Evolutionary conservation across 257 asterid genomes (phyloP), one percentile per base, ranked within the genome.

Genomic region (Nicotiana otophora): DNA sequence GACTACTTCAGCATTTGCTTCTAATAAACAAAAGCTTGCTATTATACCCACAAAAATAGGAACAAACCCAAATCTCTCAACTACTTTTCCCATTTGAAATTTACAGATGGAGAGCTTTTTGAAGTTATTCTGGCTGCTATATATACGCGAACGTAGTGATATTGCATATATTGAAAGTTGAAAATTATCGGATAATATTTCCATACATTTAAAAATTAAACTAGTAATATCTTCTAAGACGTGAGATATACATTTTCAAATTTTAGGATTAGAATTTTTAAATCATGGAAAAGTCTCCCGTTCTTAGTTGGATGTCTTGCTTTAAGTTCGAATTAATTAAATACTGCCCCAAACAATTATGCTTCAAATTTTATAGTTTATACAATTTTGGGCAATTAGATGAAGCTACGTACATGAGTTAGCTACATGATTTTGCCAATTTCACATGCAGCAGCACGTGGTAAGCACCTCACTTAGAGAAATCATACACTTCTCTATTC

Each of bases 401-500:
- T 53, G 58, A 53, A 10, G 58, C 10, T 42, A 8, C 12, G 51
- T 9, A 42, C 1, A 42, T 42, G 51, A 42, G 34, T 4, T 31
- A 31, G 33, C 33, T 31, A 31, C 33, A 42, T 42, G 51, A 10
- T 8, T 42, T 42, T 42, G 12, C 51, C 12, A 42, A 42, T 42
- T 74, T 74, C 80, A 74, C 80, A 74, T 74, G 79, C 54, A 46
- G 23, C 79, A 74, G 15, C 79, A 74, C 3, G 60, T 74, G 62
- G 42, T 26, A 7, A 74, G 48, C 51, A 67, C 51, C 80, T 23
- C 36, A 48, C 39, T 2, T 14, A 26, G 42, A 74, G 62, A 36
- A 42, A 74, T 48, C 42, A 48, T 19, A n/a, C 80, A 74, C 34
- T 58, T 12, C 34, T 5, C 3, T 20, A 42, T 70, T 11, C 6